Evolutionary conservation across 2,329 filamentous ascomycete species (phyloP), one percentile per base, ranked within the genome.

Genomic region (Waltergamsia citrina): DNA sequence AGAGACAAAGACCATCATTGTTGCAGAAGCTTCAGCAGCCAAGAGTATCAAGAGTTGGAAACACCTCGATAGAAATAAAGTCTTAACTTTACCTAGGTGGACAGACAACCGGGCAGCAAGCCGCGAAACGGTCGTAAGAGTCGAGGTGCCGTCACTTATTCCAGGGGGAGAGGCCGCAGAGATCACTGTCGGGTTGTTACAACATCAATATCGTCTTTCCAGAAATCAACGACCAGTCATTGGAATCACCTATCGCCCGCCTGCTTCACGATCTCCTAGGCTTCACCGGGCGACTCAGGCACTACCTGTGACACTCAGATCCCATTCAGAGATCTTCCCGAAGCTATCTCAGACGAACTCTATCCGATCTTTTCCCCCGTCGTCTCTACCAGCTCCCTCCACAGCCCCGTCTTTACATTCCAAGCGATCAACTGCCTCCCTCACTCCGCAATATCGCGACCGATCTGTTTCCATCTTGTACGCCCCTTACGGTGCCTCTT

Each of bases 241-340:
- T 41, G 80, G 75, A 11, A 81, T 86, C 43, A 86, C 81, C 2
- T 86, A 85, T 49, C 69, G 71, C 14, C 69, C 79, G 15, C 74
- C 79, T 1, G 45, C 55, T 5, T 25, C 31, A 3, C 12, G 22
- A 3, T n/a, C 16, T 11, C 17, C 14, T 12, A 33, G 9, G 15
- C 15, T 31, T 9, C 11, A 31, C 21, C n/a, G 17, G 3, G 22
- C n/a, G 8, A 19, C 34, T 20, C 37, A 35, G 24, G 44, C 44
- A 7, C 40, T 42, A 16, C 37, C 46, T 35, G 31, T 31, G 28
- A 39, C 38, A 12, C 42, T n/a, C 26, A 36, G 30, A 10, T 31
- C 33, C n/a, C 27, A 32, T 16, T 3, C 25, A 27, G 9, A 18
- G 10, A 17, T 20, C 29, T 6, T 19, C 29, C 8, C n/a, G n/a